These are phyloP conservation scores for Pachysandra terminalis DNA, from an alignment of 164 flowering plant species.

Conservation along the genomic window DNA sequence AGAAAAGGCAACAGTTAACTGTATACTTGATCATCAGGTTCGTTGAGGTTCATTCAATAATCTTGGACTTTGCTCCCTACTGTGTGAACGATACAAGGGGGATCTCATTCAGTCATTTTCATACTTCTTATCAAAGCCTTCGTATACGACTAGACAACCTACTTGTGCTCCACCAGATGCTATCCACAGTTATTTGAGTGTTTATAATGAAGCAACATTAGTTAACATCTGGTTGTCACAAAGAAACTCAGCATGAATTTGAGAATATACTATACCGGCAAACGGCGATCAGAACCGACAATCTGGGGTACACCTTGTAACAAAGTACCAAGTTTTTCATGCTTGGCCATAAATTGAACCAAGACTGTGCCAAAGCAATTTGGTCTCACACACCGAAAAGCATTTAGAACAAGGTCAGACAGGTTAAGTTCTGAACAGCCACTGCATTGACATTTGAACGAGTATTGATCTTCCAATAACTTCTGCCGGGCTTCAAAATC, in stretches of 20 bases:
- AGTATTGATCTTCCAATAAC: conserved; percentile 60
- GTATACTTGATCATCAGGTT: not conserved
- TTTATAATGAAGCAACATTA: not conserved
- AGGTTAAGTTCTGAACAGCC: conserved; percentile 65
- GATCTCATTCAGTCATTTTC: not conserved
- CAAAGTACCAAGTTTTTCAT: conserved; percentile 25
- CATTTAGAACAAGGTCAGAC: conserved; percentile 67
- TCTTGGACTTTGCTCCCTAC: not conserved
- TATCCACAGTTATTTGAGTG: not conserved
- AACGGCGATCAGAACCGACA: conserved; percentile 19
- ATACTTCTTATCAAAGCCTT: not conserved
- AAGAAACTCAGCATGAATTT: conserved; percentile 1
- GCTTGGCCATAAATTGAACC: conserved; percentile 21
- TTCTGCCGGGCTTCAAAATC: conserved; percentile 49
- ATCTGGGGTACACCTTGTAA: conserved; percentile 13
- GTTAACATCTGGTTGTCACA: not conserved
- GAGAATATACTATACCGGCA: conserved; percentile 34
- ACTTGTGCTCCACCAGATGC: not conserved
- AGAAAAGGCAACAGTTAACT: too few species aligned
- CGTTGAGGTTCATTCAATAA: not conserved
- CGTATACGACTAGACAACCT: not conserved
- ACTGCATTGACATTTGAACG: conserved; percentile 66
- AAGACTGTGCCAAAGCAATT: conserved; percentile 68
- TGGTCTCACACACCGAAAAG: conserved; percentile 54
- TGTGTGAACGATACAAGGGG: not conserved